Base-by-base conservation (phyloP, 352 stramenopile genomes). In the Phytopythium litorale region DNA sequence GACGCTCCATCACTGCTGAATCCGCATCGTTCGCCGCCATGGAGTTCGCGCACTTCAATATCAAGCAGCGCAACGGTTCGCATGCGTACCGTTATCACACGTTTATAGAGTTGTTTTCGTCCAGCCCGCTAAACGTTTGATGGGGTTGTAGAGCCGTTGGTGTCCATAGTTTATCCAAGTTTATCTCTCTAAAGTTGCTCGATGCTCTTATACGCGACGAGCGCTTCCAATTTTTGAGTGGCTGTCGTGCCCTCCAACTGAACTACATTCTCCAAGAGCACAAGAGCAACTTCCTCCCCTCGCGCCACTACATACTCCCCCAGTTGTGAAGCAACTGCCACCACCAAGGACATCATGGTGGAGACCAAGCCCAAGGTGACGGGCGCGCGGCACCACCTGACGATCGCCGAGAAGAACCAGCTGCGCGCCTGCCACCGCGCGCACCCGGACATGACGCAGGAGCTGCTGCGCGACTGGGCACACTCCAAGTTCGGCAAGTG, bases 391-490 rank as follows among this genome's bases (percentile, higher is more conserved):
- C 71, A 75, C 21, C 67, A 78, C 55, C 60, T 78, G 53, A 78
- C 71, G 43, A 75, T 78, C 51, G 55, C 55, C 16, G 71, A 78
- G 56, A 78, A 78, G 57, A 78, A 78, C 60, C 66, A 68, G 38
- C 56, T 78, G 48, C 71, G 71, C 18, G 62, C 43, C 7, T 58
- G 62, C 37, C 67, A 71, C 58, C 67, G 59, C 23, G 56, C 65
- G 35, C 67, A 56, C 0, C 67, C 71, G 6, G 68, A 71, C 1
- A 40, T 78, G 56, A 78, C 71, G 11, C 71, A 78, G 56, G 71
- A 75, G 68, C 71, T 75, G 58, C 65, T 78, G 12, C 68, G 71
- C 18, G 71, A 78, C 60, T 78, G 71, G 71, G 65, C 50, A 3
- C 62, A 75, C 43, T 23, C 33, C 19, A 46, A 52, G 15, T 73